Base-by-base conservation (phyloP, 2,329 filamentous ascomycete genomes). In the Claviceps capensis region DNA sequence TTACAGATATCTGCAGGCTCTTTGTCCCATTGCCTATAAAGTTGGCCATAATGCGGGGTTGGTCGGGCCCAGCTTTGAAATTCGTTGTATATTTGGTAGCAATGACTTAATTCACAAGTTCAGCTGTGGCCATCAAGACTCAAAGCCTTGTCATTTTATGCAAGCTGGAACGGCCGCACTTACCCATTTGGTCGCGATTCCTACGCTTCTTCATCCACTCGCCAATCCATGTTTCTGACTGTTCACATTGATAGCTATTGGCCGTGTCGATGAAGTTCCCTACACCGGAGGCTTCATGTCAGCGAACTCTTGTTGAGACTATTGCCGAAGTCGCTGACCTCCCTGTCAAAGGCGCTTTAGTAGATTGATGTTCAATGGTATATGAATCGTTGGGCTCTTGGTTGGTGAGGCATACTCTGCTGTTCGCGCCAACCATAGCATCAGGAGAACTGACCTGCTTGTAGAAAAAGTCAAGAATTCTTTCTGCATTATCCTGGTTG, bases 251-350 rank as follows among this genome's bases (percentile, higher is more conserved):
- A 66, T 87, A 87, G 63, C 82, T 82, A 67, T 81, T 84, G 53
- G 82, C 61, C 0, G 82, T 86, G 63, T 88, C 85, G 60, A 88
- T 82, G 64, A 88, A 87, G 67, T 88, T 88, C 23, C 85, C 84
- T 53, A 40, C 19, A 19, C 2, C 6, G 22, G 2, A n/a, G 23
- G 38, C 16, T 11, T 46, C 17, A 16, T 5, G 19, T 22, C 23
- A 42, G 41, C 13, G 17, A n/a, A 22, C 17, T 16, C 40, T 16
- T 17, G 19, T 19, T 14, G 16, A 26, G 8, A 11, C 23, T 26
- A 44, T 40, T 38, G 9, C 23, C 17, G 4, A 47, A 17, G 11
- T 38, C n/a, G 55, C 59, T 30, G 19, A 62, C 61, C 60, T 59
- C 65, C 63, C 63, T 59, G 50, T 23, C n/a, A 17, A 8, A 16